Evolutionary conservation across 139 green algal genomes (phyloP).

Genomic region (Chlamydomonas sp.): DNA sequence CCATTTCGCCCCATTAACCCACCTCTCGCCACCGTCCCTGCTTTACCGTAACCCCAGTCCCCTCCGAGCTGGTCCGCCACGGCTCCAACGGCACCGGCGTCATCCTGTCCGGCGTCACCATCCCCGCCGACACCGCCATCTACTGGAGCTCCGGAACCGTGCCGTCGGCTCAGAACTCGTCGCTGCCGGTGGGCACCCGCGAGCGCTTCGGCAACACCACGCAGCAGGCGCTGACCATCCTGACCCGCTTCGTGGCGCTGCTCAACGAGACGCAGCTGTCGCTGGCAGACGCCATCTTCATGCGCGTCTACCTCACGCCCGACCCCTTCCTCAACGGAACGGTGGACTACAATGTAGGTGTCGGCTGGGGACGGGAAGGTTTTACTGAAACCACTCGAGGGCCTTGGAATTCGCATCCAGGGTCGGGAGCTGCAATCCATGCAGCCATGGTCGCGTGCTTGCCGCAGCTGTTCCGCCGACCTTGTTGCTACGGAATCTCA

Average conservation of each 20-base stretch:
- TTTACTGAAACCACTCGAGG: no score
- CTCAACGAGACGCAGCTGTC: not conserved
- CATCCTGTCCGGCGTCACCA: not conserved
- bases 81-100: not conserved
- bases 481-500: no score
- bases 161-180: not conserved
- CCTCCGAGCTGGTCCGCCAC: not conserved
- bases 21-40: no score
- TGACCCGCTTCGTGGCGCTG: not conserved
- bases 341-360: not conserved
- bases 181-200: not conserved
- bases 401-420: no score
- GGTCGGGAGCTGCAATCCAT: no score
- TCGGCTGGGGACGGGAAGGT: no score
- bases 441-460: no score
- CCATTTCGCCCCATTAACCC: no score
- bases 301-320: not conserved
- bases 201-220: not conserved
- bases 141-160: not conserved
- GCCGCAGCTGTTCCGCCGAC: no score
- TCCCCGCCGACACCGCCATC: not conserved
- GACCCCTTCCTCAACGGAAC: not conserved
- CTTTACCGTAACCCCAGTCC: no score
- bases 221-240: not conserved
- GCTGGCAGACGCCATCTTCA: not conserved